Evolutionary conservation across 768 basidiomycete genomes (phyloP), one percentile per base, ranked within the genome.

Genomic region (Boletus eberwhitei): DNA sequence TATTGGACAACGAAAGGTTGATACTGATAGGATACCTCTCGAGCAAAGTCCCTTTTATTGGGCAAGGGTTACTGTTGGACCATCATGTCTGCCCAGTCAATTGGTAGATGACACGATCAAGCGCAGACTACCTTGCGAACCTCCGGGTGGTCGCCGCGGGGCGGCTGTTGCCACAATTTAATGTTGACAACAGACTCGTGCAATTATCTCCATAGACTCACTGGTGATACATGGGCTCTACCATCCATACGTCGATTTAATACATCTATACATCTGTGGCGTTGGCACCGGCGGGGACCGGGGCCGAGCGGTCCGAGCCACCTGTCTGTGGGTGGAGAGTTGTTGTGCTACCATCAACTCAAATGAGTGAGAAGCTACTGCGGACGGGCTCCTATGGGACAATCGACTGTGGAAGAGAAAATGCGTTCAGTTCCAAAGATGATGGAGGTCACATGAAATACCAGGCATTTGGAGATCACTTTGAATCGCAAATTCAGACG

Each of bases 281-380:
- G 29, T 29, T 48, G 26, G 16, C 32, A n/a, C n/a, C n/a, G 48
- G 3, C 8, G 32, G 8, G 21, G 12, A 17, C 39, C 45, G n/a
- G 40, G 36, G 9, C 31, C 31, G 31, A 32, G 31, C 31, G 31
- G 31, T 32, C 31, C 31, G 31, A 32, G 31, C 2, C 8, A 32
- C 31, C 31, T 32, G 31, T 32, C 31, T 32, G 31, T 32, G 11
- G 11, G 4, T 21, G 26, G 39, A 40, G 36, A 31, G 16, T 17
- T 36, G 34, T 49, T 19, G 35, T 31, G 36, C 48, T 40, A 59
- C 40, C 5, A 13, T 44, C 57, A 53, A 39, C 34, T 46, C 38
- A 50, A 59, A 39, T 40, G 35, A 7, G 17, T 13, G 2, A 26
- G 22, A 6, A 29, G 32, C n/a, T 26, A 22, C n/a, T 8, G n/a